phyloP scores from a whole-genome alignment of 208 protist species.

The Leishmania gerbilli region DNA sequence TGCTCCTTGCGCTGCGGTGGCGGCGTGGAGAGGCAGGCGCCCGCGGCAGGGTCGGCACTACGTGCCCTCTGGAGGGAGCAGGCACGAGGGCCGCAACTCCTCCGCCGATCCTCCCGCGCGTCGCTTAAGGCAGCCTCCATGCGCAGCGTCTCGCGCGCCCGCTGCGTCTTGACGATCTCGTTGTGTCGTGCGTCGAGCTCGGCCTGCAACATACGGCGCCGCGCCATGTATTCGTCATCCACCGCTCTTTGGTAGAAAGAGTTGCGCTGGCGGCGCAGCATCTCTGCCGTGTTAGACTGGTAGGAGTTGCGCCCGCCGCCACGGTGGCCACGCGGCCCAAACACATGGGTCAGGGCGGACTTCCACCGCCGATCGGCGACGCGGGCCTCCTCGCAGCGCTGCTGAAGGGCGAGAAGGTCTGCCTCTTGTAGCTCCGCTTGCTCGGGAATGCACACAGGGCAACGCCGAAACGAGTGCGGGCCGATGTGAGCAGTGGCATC shows the following conservation, averaged over 20 bases:
- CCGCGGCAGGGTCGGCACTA: conserved; percentile 3
- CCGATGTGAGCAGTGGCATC: background rate
- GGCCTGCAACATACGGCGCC: conserved; percentile 57
- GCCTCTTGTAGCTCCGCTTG: conserved; percentile 57
- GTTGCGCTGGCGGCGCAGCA: conserved; percentile 64
- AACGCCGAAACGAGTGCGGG: conserved; percentile 20
- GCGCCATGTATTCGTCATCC: conserved; percentile 53
- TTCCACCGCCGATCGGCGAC: conserved; percentile 35
- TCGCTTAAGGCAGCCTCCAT: conserved; percentile 20
- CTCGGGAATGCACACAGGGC: conserved; percentile 62
- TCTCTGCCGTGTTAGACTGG: conserved; percentile 57
- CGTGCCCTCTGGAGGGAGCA: background rate
- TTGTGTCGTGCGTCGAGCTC: conserved; percentile 64
- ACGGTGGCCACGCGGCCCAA: conserved; percentile 14
- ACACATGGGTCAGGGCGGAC: conserved; percentile 7
- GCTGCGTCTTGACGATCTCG: conserved; percentile 38
- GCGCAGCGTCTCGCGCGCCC: conserved; percentile 17
- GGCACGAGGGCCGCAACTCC: background rate
- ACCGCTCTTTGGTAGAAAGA: conserved; percentile 50
- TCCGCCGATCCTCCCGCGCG: background rate
- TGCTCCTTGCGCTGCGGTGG: background rate
- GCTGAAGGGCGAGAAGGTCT: conserved; percentile 52
- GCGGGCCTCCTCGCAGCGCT: conserved; percentile 46
- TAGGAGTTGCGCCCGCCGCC: conserved; percentile 13
- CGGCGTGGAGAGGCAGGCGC: background rate